Base-by-base conservation (phyloP, 2,329 filamentous ascomycete species). In the Aschersonia sp. region DNA sequence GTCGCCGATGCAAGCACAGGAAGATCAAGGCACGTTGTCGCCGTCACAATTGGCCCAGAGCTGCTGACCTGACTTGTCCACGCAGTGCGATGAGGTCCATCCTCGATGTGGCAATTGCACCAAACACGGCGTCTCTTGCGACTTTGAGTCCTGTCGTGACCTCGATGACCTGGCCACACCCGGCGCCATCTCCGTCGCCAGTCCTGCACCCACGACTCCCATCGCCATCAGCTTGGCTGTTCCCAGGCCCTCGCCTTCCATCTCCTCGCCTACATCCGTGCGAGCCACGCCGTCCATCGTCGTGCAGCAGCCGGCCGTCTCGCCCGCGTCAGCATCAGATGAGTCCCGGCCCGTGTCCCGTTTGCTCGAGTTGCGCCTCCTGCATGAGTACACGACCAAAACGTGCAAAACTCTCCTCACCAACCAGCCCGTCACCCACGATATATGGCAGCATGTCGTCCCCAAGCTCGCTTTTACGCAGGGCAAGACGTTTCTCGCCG, bases 71-170 rank as follows among this genome's bases (percentile, higher is more conserved):
- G 6, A 12, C 35, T 38, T 38, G 7, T 12, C 12, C 35, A 12
- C 35, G 45, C 51, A 79, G 76, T 84, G 80, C 63, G 79, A 84
- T 58, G 80, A 84, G 61, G 65, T 78, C 9, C 79, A 82, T 56
- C 80, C 80, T 6, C 65, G 73, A 50, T 84, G 80, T 58, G 75
- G 78, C 51, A 82, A 83, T 62, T 84, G 80, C 64, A 64, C 72
- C 48, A 84, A 82, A 57, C 80, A 84, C 62, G 80, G 78, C 55
- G 80, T 83, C 40, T 60, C 68, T 35, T 84, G 80, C 63, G 80
- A 84, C 59, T 84, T 83, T 56, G 76, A 80, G 54, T 69, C 70
- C 52, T 70, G 72, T 6, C 62, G 69, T 38, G 61, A 72, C 49
- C 60, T 69, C 50, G 67, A 71, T 47, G 67, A 72, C 44, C 64